Base-by-base conservation (phyloP, 208 protist species). In the Perkinsela sp. region DNA sequence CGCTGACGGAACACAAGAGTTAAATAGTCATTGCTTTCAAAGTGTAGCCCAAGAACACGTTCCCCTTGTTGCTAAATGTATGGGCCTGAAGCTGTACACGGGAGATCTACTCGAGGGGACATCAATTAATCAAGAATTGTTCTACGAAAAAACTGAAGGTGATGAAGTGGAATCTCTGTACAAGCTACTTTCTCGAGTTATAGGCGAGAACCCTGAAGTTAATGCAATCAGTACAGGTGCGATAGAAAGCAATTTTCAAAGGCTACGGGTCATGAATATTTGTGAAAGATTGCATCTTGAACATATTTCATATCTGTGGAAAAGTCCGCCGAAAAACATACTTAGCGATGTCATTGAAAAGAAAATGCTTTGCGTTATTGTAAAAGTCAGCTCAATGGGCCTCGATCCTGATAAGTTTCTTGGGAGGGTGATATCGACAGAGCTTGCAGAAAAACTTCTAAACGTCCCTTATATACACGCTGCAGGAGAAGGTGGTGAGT, bases 401-500 rank as follows among this genome's bases (percentile, higher is more conserved):
- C 76, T 97, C 1, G 66, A 80, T 31, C 92, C 92, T 15, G 70
- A 71, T 1, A 78, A 78, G 57, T 85, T 97, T 71, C 70, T 98
- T 67, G 90, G 93, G 31, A 76, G 83, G 71, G 81, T 79, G 0
- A 77, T 98, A 0, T 32, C 76, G 29, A 72, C 81, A n/a, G 69
- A 87, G 29, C 78, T 84, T 6, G 77, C 83, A 0, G 77, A 71
- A 6, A 76, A 91, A 48, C 76, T 85, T 70, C 72, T 68, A 57
- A 73, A 83, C 68, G 73, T 85, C 29, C 66, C 48, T 28, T 70
- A 77, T 66, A 87, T 93, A 32, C 84, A 99, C 78, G 82, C 89
- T n/a, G 97, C 95, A 69, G 97, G 97, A 2, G 97, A 99, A 73
- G 97, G 97, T 29, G 97, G 97, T 30, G 96, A 99, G 81, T 99